Conservation (phyloP, 371 early-diverging fungal genomes). For the Apophysomyces ossiformis region DNA sequence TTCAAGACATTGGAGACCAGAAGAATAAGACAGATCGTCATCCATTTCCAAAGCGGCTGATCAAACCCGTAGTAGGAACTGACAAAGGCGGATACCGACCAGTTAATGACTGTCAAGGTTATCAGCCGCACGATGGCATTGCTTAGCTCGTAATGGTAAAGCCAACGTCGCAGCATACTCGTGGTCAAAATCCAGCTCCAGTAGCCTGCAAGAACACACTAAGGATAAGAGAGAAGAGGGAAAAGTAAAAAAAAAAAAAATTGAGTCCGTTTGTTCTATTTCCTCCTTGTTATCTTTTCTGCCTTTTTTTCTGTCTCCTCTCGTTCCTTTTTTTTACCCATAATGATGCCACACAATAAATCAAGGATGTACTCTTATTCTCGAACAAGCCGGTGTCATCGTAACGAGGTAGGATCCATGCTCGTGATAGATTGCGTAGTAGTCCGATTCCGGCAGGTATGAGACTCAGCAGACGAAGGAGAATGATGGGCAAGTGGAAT, state of each 20-base stretch:
- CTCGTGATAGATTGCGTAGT: constrained; percentile 45
- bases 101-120: constrained; percentile 62
- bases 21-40: constrained; percentile 58
- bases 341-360: constrained; percentile 59
- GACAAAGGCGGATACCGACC: constrained; percentile 61
- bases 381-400: constrained; percentile 54
- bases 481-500: constrained; percentile 43
- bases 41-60: constrained; percentile 68
- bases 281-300: neutral
- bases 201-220: constrained; percentile 62
- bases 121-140: constrained; percentile 65
- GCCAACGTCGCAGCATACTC: constrained; percentile 64
- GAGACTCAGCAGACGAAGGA: constrained; percentile 43
- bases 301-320: neutral
- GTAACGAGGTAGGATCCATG: constrained; percentile 34
- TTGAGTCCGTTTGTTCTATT: no score
- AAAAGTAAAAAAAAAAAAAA: no score
- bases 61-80: constrained; percentile 59
- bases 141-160: constrained; percentile 61
- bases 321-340: constrained; percentile 50
- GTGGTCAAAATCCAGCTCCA: constrained; percentile 68
- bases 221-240: neutral
- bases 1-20: constrained; percentile 43
- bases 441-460: constrained; percentile 59
- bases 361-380: constrained; percentile 60